A percentile compares a stretch with the other conserved stretches of the same genome.
These are phyloP conservation scores for Rhodomyrtus psidioides DNA, from an alignment of 441 rosid genomes.

Conservation along the genomic window DNA sequence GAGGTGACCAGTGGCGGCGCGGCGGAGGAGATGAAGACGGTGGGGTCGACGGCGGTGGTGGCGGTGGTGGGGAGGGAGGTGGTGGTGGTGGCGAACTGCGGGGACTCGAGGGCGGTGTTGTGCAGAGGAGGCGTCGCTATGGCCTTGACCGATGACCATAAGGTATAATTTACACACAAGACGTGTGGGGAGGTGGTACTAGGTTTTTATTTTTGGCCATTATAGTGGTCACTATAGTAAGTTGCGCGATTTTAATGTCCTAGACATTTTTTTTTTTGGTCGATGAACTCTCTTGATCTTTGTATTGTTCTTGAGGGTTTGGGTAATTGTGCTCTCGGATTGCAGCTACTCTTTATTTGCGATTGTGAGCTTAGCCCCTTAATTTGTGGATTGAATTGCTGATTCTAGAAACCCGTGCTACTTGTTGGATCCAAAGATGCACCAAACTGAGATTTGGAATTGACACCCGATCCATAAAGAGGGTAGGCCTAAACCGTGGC, in stretches of 20 bases:
- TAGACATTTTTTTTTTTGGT: background rate
- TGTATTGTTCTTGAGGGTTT: background rate
- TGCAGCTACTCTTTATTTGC: background rate
- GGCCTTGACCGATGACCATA: slow-evolving; percentile 62
- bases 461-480: background rate
- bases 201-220: background rate
- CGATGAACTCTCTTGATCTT: background rate
- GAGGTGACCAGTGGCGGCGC: slow-evolving; percentile 18
- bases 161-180: slow-evolving; percentile 16
- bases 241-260: background rate
- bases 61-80: slow-evolving; percentile 60
- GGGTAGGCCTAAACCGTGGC: background rate
- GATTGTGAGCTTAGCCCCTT: background rate
- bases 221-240: too few relatives aligned
- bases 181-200: background rate
- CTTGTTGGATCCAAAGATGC: background rate
- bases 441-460: background rate
- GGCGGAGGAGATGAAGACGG: slow-evolving; percentile 12
- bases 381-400: background rate
- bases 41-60: slow-evolving; percentile 52
- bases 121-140: slow-evolving; percentile 45
- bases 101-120: slow-evolving; percentile 74
- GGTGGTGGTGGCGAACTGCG: slow-evolving; percentile 65
- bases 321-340: background rate
- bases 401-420: background rate